A percentile compares a stretch with the other conserved stretches of the same genome.
phyloP scores from a whole-genome alignment of 2,329 filamentous ascomycete species.

The Gnomoniopsis smithogilvyi region DNA sequence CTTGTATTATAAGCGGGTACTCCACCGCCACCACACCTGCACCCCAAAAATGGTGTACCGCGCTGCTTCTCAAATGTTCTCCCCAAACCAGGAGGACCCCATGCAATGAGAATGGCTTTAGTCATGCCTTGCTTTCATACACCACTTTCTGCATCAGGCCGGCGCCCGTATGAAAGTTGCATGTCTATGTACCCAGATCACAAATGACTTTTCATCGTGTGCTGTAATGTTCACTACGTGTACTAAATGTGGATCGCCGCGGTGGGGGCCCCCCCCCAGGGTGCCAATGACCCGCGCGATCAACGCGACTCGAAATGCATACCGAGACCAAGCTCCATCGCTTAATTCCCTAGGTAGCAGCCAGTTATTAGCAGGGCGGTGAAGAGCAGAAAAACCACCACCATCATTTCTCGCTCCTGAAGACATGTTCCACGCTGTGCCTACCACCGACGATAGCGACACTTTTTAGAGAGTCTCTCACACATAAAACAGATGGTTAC shows the following conservation, averaged over 20 bases:
- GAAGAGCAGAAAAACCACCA: neutral
- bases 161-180: too few relatives aligned
- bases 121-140: too few relatives aligned
- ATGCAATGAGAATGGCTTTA: too few relatives aligned
- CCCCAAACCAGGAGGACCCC: too few relatives aligned
- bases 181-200: too few relatives aligned
- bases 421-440: neutral
- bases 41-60: too few relatives aligned
- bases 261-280: slow-evolving; percentile 1
- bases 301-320: neutral
- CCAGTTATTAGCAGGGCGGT: neutral
- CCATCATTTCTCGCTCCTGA: neutral
- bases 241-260: neutral
- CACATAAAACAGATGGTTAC: neutral
- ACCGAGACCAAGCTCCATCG: neutral
- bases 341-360: neutral
- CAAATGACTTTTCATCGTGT: too few relatives aligned
- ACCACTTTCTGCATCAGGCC: too few relatives aligned
- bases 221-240: too few relatives aligned
- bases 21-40: too few relatives aligned
- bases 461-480: neutral
- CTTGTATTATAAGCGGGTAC: too few relatives aligned
- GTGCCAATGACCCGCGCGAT: slow-evolving; percentile 3
- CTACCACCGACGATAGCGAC: neutral
- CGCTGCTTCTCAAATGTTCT: too few relatives aligned